Conservation (phyloP, 176 grass and related monocot species). For the Alopecurus myosuroides region DNA sequence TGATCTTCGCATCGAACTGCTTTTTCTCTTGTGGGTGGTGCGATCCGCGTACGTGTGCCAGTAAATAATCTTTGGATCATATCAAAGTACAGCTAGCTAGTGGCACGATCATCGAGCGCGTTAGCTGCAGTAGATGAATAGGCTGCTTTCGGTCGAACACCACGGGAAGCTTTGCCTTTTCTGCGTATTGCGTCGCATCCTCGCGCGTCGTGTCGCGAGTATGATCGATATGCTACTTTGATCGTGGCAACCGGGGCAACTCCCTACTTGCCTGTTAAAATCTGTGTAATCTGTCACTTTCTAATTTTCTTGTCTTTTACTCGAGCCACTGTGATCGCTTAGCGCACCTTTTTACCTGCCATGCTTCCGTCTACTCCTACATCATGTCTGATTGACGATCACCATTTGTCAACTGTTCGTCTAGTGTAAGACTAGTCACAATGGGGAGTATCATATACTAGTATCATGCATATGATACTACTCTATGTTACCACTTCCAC, state of each 20-base stretch:
- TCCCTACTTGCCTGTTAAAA: no score
- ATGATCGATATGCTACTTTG: no score
- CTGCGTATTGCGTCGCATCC: no score
- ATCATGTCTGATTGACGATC: no score
- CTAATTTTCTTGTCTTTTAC: no score
- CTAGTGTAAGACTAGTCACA: background rate
- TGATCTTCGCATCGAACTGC: constrained; percentile 14
- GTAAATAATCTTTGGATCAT: background rate
- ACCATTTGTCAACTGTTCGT: background rate
- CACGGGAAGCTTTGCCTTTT: no score
- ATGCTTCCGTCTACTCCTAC: background rate
- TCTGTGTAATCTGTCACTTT: no score
- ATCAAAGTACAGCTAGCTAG: background rate
- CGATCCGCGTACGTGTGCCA: background rate
- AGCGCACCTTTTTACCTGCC: background rate
- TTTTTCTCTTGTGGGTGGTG: background rate
- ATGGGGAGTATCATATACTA: no score
- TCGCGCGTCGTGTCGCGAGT: background rate
- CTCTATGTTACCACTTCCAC: no score
- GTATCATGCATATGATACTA: no score
- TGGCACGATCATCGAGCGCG: background rate
- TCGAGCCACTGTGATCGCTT: background rate
- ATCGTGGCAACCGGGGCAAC: no score
- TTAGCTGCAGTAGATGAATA: background rate
- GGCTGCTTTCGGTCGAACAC: background rate